Evolutionary conservation across 2,329 filamentous ascomycete genomes (phyloP), one percentile per base, ranked within the genome.

Genomic region (Zymoseptoria crescenta): DNA sequence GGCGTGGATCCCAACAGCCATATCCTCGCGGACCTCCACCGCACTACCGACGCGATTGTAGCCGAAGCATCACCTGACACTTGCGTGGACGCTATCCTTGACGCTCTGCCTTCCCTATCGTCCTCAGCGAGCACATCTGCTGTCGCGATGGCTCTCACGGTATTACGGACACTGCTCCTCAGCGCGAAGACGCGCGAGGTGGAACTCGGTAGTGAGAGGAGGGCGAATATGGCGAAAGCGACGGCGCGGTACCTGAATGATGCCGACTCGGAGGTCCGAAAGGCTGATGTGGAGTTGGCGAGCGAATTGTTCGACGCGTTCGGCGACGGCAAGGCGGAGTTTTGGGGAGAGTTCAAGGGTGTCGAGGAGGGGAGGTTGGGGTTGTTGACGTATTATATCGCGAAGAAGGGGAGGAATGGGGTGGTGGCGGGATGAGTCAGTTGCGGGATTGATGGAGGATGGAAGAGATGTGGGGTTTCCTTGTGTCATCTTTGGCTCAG

Each of bases 281-380:
- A 90, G 80, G 88, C 89, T 61, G 87, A 88, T n/a, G 86, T 91
- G 52, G 85, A 89, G 70, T 79, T 91, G n/a, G 91, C 88, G 67
- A 85, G 91, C 27, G 84, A 86, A 59, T 74, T 91, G 61, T 87
- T 91, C 70, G 72, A 74, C 35, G 49, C 65, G 8, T 69, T 65
- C 51, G 67, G 64, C 29, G 57, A 51, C 4, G n/a, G 20, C 4
- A 76, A 76, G 56, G 62, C 59, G 16, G 73, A 70, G 29, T 92
- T 92, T 70, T 93, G 88, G 88, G 81, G 80, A 35, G 80, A 81
- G 24, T 78, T 91, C 59, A 64, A 65, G 60, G 76, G 76, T 0
- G 79, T 88, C 30, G 82, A 83, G 68, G 87, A 91, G 64, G 87
- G 89, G 64, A 84, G 87, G 21, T 83, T 90, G 77, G 91, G 86